Evolutionary conservation across 805 yeast genomes (phyloP).

Genomic region (Ogataea henricii): DNA sequence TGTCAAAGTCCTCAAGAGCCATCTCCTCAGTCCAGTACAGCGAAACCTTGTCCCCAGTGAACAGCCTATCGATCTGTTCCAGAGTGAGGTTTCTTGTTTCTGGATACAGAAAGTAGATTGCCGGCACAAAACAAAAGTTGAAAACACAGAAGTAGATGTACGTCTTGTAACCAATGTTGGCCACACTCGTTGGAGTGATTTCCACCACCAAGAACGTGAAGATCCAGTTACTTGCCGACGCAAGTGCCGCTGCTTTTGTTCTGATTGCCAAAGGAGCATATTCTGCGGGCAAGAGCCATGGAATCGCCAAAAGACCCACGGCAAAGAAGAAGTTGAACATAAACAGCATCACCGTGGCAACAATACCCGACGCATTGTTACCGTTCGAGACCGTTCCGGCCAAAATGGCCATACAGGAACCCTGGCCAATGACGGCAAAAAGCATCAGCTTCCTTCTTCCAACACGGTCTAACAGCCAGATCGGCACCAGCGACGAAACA

Average conservation of each 20-base stretch:
- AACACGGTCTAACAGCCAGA: conserved; percentile 51
- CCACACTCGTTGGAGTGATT: conserved; percentile 57
- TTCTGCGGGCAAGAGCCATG: conserved; percentile 50
- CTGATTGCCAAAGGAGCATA: conserved; percentile 68
- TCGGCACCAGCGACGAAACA: conserved; percentile 53
- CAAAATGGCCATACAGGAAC: conserved; percentile 58
- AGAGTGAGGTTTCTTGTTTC: conserved; percentile 70
- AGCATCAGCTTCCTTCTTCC: conserved; percentile 69
- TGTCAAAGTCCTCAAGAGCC: conserved; percentile 11
- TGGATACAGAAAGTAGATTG: conserved; percentile 55
- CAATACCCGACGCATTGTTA: conserved; percentile 45
- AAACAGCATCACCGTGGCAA: conserved; percentile 54
- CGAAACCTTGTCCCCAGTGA: conserved; percentile 28
- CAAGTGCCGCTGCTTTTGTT: conserved; percentile 65
- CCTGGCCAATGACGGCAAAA: conserved; percentile 65
- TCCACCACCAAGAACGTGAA: conserved; percentile 70
- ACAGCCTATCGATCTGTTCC: conserved; percentile 68
- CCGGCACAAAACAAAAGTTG: conserved; percentile 57
- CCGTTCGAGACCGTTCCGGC: conserved; percentile 49
- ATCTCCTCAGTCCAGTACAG: conserved; percentile 16
- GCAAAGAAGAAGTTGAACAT: conserved; percentile 73
- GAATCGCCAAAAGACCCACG: conserved; percentile 64
- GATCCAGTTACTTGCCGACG: conserved; percentile 75
- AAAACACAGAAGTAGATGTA: conserved; percentile 55
- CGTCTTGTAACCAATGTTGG: conserved; percentile 51